A percentile compares a stretch with the other conserved stretches of the same genome.
Conservation (phyloP, 345 rosid species). For the Microthlaspi erraticum region DNA sequence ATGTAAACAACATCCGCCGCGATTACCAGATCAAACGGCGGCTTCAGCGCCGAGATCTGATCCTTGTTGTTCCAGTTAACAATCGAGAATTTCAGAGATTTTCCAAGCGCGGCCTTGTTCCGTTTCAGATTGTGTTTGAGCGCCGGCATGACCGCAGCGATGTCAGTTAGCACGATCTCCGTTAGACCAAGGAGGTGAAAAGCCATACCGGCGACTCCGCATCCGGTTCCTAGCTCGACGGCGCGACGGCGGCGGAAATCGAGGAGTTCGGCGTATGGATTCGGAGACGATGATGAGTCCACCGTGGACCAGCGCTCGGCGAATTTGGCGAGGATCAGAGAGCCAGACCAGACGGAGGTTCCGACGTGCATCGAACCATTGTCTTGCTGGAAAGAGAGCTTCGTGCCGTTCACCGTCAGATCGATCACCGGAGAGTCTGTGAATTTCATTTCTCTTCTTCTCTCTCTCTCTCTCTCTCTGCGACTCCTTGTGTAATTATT, state of each 20-base stretch:
- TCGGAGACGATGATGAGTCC: slow-evolving; percentile 43
- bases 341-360: slow-evolving; percentile 95
- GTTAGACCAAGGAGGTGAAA: slow-evolving; percentile 74
- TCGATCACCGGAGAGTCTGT: slow-evolving; percentile 90
- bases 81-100: slow-evolving; percentile 61
- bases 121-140: slow-evolving; percentile 91
- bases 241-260: slow-evolving; percentile 70
- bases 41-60: slow-evolving; percentile 65
- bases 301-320: slow-evolving; percentile 79
- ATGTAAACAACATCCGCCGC: slow-evolving; percentile 93
- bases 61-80: slow-evolving; percentile 72
- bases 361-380: slow-evolving; percentile 90
- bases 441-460: slow-evolving; percentile 66
- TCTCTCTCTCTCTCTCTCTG: not conserved
- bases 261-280: slow-evolving; percentile 69
- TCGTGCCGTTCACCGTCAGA: slow-evolving; percentile 60
- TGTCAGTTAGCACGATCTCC: slow-evolving; percentile 82
- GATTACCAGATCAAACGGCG: slow-evolving; percentile 80
- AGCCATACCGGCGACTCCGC: slow-evolving; percentile 94
- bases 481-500: not conserved
- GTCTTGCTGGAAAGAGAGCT: slow-evolving; percentile 80
- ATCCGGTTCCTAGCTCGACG: slow-evolving; percentile 85
- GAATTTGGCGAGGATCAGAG: slow-evolving; percentile 87
- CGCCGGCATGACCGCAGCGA: slow-evolving; percentile 89
- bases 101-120: slow-evolving; percentile 71